phyloP scores from a whole-genome alignment of 495 filamentous ascomycete species.

The Clavariopsis aquatica region DNA sequence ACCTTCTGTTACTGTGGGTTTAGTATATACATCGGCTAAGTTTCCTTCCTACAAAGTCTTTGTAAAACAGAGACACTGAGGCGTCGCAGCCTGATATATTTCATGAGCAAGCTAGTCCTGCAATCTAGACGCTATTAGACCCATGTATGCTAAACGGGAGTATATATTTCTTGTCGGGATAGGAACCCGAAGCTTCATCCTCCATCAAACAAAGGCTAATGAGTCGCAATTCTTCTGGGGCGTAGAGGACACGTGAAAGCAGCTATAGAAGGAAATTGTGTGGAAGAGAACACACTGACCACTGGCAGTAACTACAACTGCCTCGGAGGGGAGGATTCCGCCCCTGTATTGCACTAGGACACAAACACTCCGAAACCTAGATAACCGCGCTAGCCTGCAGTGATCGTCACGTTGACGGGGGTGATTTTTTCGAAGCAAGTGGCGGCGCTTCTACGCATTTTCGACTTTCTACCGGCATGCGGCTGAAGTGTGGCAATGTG shows the following conservation, averaged over 20 bases:
- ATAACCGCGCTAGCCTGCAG: slow-evolving; percentile 1
- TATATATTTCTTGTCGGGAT: too few species aligned
- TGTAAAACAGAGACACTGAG: too few species aligned
- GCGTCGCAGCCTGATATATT: too few species aligned
- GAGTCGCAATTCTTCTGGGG: neutral
- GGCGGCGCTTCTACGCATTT: slow-evolving; percentile 2
- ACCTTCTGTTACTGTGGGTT: too few species aligned
- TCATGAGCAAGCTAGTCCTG: too few species aligned
- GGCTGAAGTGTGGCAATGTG: slow-evolving; percentile 18
- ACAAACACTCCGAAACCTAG: neutral
- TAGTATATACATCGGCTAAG: too few species aligned
- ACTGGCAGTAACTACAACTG: slow-evolving; percentile 1
- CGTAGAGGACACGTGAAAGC: neutral
- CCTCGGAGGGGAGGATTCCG: neutral
- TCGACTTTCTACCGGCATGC: slow-evolving; percentile 16
- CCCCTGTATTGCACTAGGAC: neutral
- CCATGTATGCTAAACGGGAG: too few species aligned
- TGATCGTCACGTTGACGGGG: slow-evolving; percentile 2
- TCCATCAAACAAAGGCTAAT: neutral
- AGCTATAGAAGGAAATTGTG: neutral
- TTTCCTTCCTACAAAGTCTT: too few species aligned
- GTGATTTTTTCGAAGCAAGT: neutral
- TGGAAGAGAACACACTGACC: neutral
- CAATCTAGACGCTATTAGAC: too few species aligned
- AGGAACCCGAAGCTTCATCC: neutral